Evolutionary conservation across 305 asterid genomes (phyloP).

Genomic region (Caryopteris hybrid): DNA sequence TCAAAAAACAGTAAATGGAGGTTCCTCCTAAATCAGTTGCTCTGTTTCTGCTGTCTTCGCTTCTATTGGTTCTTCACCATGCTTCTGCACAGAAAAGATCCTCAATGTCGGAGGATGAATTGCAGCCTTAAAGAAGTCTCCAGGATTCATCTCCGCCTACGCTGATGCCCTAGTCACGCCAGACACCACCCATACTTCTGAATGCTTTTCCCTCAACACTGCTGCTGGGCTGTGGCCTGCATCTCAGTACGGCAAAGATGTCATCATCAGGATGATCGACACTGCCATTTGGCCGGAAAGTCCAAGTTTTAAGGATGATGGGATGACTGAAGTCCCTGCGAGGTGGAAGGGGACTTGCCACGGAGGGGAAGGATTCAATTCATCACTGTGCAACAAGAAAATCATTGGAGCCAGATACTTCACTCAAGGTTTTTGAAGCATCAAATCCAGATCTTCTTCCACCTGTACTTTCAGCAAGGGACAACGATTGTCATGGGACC

Average conservation of each 20-base stretch:
- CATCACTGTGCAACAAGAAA: conserved; percentile 12
- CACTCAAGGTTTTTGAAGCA: background rate
- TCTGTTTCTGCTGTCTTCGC: background rate
- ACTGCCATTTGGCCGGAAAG: conserved; percentile 37
- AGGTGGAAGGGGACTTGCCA: conserved; percentile 17
- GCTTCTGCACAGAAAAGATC: background rate
- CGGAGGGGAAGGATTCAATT: conserved; percentile 10
- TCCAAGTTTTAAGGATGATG: conserved; percentile 2
- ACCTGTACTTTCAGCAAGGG: background rate
- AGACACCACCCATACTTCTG: conserved; percentile 35
- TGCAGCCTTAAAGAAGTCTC: conserved; percentile 14
- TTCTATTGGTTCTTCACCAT: background rate
- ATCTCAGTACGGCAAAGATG: conserved; percentile 39
- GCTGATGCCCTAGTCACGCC: conserved; percentile 10
- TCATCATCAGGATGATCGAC: conserved; percentile 48
- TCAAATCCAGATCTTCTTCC: background rate
- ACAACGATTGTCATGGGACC: conserved; percentile 7
- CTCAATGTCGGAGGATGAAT: conserved; percentile 17
- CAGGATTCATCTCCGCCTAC: conserved; percentile 31
- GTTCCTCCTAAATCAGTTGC: no score
- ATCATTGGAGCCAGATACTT: conserved; percentile 17
- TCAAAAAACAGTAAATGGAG: background rate
- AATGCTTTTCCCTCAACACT: conserved; percentile 37
- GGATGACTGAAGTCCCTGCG: background rate
- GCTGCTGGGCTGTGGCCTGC: conserved; percentile 43